phyloP scores from a whole-genome alignment of 495 filamentous ascomycete species.

The Penicillium roqueforti region DNA sequence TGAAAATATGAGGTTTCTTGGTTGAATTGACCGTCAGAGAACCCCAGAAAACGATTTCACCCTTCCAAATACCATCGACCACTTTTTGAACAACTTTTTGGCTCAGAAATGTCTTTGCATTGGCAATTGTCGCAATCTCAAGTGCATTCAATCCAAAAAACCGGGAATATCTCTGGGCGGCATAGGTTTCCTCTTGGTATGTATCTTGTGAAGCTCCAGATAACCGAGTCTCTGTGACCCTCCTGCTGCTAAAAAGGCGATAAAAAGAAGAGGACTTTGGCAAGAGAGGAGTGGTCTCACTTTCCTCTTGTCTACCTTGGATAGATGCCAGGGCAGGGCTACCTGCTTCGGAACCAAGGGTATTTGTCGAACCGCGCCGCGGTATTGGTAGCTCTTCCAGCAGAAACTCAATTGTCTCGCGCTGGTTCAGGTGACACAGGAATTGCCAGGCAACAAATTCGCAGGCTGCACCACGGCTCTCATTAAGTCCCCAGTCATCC shows the following conservation, averaged over 20 bases:
- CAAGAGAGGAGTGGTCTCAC: constrained; percentile 34
- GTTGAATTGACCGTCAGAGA: constrained; percentile 66
- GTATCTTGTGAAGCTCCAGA: constrained; percentile 6
- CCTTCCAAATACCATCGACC: constrained; percentile 85
- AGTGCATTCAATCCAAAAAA: constrained; percentile 80
- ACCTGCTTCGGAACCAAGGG: constrained; percentile 27
- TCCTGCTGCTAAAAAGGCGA: constrained; percentile 19
- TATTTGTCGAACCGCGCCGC: constrained; percentile 14
- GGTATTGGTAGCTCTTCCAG: constrained; percentile 67
- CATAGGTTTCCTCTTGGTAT: constrained; percentile 17
- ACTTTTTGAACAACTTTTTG: constrained; percentile 83
- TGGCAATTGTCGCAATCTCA: constrained; percentile 85
- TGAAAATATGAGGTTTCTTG: constrained; percentile 82
- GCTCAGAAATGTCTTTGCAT: constrained; percentile 85
- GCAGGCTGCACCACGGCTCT: constrained; percentile 77
- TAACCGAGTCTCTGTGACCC: constrained; percentile 6
- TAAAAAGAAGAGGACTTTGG: constrained; percentile 21
- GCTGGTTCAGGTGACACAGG: constrained; percentile 69
- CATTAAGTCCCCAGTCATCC: constrained; percentile 68
- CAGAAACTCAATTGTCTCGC: constrained; percentile 77
- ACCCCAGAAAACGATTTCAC: constrained; percentile 92
- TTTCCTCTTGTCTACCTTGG: neutral
- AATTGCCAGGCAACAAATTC: constrained; percentile 93
- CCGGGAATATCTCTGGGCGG: constrained; percentile 56
- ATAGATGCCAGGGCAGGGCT: constrained; percentile 11